Base-by-base conservation (phyloP, 345 rosid genomes). In the Acer saccharum region DNA sequence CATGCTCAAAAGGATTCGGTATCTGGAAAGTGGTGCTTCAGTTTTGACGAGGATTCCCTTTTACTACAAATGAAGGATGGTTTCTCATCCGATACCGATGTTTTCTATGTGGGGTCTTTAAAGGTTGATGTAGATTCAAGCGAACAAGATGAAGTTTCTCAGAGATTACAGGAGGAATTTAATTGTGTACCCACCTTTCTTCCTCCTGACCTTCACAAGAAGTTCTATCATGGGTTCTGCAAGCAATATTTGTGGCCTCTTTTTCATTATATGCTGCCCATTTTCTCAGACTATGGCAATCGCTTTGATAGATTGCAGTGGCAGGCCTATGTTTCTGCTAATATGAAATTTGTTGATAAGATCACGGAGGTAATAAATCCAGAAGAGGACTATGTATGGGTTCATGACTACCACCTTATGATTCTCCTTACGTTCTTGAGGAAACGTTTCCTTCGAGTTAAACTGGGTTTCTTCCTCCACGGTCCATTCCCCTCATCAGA, bases 331-430 rank as follows among this genome's bases (percentile, higher is more conserved):
- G 84, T 87, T 71, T 84, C 87, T 72, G 86, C 89, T 41, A 87
- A 87, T 83, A 87, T 81, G 43, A 84, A 78, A 77, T 87, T 87
- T 72, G 87, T 87, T 3, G 87, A 87, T 69, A 87, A 84, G 71
- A 86, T 87, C 6, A 79, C 79, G 85, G 87, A 84, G 23, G 84
- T 83, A 35, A 81, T 84, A 23, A 84, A 82, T 75, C 85, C 83
- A 10, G 86, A 84, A 72, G 84, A 84, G 44, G 89, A 86, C 75
- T 82, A 73, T 39, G 83, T 86, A n/a, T 86, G 89, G 89, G 80
- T 84, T 80, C 87, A 86, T n/a, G 89, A 86, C 77, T 86, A 86
- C 79, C 89, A 86, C 78, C 82, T 86, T 10, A 82, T 86, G 89
- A 73, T 86, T 65, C 86, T 86, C 65, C 89, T 87, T n/a, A 82